Percentiles rank a stretch among this genome's conserved stretches.
phyloP scores from a whole-genome alignment of 1,284 basidiomycete species.

The Sparassis latifolia region DNA sequence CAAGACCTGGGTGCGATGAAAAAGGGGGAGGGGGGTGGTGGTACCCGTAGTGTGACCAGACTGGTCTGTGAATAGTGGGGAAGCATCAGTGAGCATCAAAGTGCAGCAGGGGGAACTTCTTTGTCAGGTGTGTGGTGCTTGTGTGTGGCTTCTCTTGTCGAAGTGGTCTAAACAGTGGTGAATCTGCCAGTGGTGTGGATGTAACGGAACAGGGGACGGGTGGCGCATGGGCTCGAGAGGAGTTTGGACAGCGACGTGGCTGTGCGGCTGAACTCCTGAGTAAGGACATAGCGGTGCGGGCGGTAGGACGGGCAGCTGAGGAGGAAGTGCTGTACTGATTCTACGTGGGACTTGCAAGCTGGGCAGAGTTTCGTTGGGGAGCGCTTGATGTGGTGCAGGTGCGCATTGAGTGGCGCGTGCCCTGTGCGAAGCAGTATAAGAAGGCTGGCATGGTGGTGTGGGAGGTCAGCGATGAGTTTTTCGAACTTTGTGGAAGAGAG shows the following conservation, averaged over 20 bases:
- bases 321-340: slow-evolving; percentile 23
- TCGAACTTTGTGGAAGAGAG: slow-evolving; percentile 7
- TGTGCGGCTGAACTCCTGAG: not conserved
- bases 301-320: slow-evolving; percentile 15
- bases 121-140: too few species aligned
- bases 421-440: slow-evolving; percentile 25
- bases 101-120: not conserved
- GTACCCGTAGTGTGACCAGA: not conserved
- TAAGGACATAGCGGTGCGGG: not conserved
- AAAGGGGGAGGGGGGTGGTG: not conserved
- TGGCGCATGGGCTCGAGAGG: slow-evolving; percentile 2
- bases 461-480: not conserved
- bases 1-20: not conserved
- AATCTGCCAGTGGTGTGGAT: slow-evolving; percentile 7
- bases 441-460: slow-evolving; percentile 10
- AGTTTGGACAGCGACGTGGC: not conserved
- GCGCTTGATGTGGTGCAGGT: slow-evolving; percentile 18
- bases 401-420: slow-evolving; percentile 20
- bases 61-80: not conserved
- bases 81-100: not conserved
- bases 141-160: too few species aligned
- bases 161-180: not conserved
- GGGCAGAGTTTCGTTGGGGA: slow-evolving; percentile 17
- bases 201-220: slow-evolving; percentile 4
- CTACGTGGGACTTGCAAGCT: slow-evolving; percentile 10